Base-by-base conservation (phyloP, 495 filamentous ascomycete species). In the Aspergillus egyptiacus region DNA sequence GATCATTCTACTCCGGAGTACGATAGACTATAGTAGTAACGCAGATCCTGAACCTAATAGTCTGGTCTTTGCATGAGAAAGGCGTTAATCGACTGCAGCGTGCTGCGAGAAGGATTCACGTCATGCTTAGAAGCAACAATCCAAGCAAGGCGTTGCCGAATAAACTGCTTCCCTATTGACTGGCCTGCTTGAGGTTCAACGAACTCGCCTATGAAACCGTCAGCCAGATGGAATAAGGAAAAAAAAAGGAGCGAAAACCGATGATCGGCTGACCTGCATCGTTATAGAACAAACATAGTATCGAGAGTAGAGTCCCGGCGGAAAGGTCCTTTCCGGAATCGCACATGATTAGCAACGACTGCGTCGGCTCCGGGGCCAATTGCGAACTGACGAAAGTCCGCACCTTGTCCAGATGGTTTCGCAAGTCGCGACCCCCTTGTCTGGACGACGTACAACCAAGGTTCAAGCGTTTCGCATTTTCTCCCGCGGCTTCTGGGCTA, bases 81-180 rank as follows among this genome's bases (percentile, higher is more conserved):
- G 31, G 84, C 83, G 67, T 96, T 95, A 31, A 96, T 82, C 46
- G 83, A 85, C 62, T 95, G 87, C 40, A 97, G 66, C 1, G 89
- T 95, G 23, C 83, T 75, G 32, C 91, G 74, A 51, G 81, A 85
- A 0, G 89, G 89, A 60, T 93, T 94, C 13, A 82, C 82, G 51
- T 84, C 82, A 17, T 85, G 82, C 54, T 82, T 75, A 0, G 82
- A 80, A 13, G 77, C 82, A 50, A 87, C 83, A 43, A 96, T 86
- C 73, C 83, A 86, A 6, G 85, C 83, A 13, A 96, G 72, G 44
- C 83, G 76, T 42, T 83, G 79, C 44, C 84, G 78, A 57, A 96
- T 87, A 38, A 83, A 73, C n/a, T 71, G 70, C 64, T 97, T 96
- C 63, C 79, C 78, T 34, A 89, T 76, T 4, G 54, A 45, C 22